Percentiles rank a stretch among this genome's conserved stretches.
These are phyloP conservation scores for Exidia glandulosa DNA, from an alignment of 768 basidiomycete genomes.

Conservation along the genomic window DNA sequence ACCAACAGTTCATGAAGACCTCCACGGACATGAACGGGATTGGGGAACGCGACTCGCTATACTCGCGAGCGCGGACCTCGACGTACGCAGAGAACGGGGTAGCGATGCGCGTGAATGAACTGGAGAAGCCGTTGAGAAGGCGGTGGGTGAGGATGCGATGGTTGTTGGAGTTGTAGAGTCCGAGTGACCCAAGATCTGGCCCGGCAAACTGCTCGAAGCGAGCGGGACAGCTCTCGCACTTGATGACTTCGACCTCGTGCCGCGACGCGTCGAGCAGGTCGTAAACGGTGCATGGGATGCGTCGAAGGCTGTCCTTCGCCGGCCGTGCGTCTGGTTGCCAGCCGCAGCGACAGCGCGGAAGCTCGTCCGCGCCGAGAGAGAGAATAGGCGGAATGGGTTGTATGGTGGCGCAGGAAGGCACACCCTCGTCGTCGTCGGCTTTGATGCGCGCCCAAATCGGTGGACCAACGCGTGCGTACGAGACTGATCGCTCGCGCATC, in stretches of 20 bases:
- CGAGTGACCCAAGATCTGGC: constrained; percentile 5
- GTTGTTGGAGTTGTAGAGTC: constrained; percentile 12
- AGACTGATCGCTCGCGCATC: no score
- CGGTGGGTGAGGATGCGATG: constrained; percentile 9
- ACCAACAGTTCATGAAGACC: constrained; percentile 9
- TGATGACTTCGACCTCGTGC: not conserved
- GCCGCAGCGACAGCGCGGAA: no score
- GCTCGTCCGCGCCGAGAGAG: no score
- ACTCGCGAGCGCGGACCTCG: constrained; percentile 1
- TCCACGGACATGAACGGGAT: constrained; percentile 6
- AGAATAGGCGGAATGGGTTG: no score
- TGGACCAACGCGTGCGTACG: no score
- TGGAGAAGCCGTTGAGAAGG: constrained; percentile 11
- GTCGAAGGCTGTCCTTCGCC: no score
- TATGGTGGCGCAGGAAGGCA: no score
- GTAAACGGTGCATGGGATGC: not conserved
- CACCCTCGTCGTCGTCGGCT: no score
- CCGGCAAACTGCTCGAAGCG: not conserved
- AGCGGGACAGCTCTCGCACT: not conserved
- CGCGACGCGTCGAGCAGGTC: not conserved
- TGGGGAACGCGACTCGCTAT: not conserved
- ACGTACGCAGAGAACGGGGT: constrained; percentile 10
- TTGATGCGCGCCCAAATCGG: no score
- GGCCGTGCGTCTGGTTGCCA: no score
- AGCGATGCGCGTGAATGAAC: constrained; percentile 7